Evolutionary conservation across 1,284 basidiomycete species (phyloP), one percentile per base, ranked within the genome.

Genomic region (Marasmius oreades): DNA sequence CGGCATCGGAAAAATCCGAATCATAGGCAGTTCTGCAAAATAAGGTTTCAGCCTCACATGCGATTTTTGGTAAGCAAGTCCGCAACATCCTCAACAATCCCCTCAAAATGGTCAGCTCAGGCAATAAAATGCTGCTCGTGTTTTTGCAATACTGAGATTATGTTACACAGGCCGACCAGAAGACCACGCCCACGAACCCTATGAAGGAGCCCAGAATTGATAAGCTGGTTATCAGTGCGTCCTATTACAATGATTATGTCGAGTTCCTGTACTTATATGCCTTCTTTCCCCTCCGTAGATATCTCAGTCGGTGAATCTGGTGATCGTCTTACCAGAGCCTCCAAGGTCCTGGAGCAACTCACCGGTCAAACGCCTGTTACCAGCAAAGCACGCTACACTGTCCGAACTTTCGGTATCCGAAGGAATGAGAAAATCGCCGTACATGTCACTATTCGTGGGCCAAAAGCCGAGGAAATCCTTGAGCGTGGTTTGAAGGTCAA

Each of bases 341-440:
- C 96, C 75, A 99, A 99, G 81, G 96, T 99, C 66, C 84, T 99
- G 70, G 97, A 99, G 80, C 97, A 99, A 80, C 90, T 99, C 63
- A 99, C 96, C 66, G 97, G 96, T 71, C 96, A 99, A 84, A 95
- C 96, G 58, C 96, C 97, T 70, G 96, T 99, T 67, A 98, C 96
- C 68, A 97, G 94, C 76, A 99, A 98, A 86, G 96, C 96, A 62
- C 93, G 96, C 68, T 99, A 97, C 92, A 99, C 97, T 69, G 94
- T 99, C 77, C 95, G 96, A 70, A 93, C 93, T 58, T 99, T 99
- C 81, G 92, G 93, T 75, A 99, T 99, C 82, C 93, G 97, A 75
- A 92, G 96, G 82, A 99, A 99, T 85, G 97, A 99, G 81, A 98
- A 99, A 88, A 99, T 99, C 72, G 97, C 97, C 56, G 92, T 92